These are phyloP conservation scores for Lipomyces yamanashiensis DNA, from an alignment of 805 yeast species.

Conservation along the genomic window DNA sequence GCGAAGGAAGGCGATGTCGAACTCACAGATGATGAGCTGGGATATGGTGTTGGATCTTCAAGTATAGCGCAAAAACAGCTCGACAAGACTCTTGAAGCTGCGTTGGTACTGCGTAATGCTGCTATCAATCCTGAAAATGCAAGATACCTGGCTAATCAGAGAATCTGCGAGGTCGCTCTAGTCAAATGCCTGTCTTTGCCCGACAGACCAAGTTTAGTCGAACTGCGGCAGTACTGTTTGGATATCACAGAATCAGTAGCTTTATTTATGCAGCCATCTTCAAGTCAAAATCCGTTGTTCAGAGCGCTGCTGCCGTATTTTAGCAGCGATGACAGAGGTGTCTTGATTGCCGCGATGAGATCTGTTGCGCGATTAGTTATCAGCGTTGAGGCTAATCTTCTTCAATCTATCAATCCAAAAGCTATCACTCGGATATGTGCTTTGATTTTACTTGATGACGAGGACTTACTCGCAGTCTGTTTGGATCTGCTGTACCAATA, in stretches of 20 bases:
- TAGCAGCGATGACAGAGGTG: constrained; percentile 64
- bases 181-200: constrained; percentile 44
- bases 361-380: constrained; percentile 80
- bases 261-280: constrained; percentile 26
- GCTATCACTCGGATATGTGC: constrained; percentile 61
- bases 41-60: constrained; percentile 13
- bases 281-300: constrained; percentile 54
- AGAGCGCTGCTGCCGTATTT: constrained; percentile 69
- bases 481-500: constrained; percentile 85
- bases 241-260: constrained; percentile 86
- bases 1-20: constrained; percentile 2
- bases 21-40: constrained; percentile 34
- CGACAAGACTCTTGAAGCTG: constrained; percentile 52
- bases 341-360: constrained; percentile 71
- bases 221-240: constrained; percentile 65
- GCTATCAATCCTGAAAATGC: constrained; percentile 85
- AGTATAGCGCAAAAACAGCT: constrained; percentile 25
- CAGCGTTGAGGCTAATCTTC: constrained; percentile 58
- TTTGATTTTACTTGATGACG: constrained; percentile 66
- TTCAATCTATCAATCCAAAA: constrained; percentile 49
- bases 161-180: constrained; percentile 55
- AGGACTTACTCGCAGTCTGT: constrained; percentile 71
- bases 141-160: constrained; percentile 66
- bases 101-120: constrained; percentile 76
- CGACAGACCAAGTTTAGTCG: constrained; percentile 51